A percentile compares a stretch with the other conserved stretches of the same genome.
Evolutionary conservation across 1,139 yeast genomes (phyloP).

Genomic region (Debaryomyces sp.): DNA sequence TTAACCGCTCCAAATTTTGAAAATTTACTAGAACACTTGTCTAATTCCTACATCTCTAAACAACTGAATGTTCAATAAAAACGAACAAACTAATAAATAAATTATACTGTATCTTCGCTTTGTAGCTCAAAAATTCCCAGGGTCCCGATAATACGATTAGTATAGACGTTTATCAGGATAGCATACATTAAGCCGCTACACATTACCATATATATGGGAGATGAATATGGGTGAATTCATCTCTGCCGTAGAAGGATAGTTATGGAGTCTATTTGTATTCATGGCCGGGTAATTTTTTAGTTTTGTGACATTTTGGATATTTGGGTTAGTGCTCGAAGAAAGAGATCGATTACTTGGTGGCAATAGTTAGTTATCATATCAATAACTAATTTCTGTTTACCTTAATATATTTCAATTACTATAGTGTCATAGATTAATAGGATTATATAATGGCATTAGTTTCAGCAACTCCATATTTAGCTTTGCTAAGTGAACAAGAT

Average conservation of each 20-base stretch:
- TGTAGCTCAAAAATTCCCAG: neutral
- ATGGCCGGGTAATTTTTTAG: conserved; percentile 1
- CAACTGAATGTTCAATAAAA: neutral
- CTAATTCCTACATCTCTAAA: neutral
- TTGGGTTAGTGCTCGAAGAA: conserved; percentile 4
- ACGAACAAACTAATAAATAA: neutral
- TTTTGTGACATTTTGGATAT: conserved; percentile 10
- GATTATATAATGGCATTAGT: conserved; percentile 54
- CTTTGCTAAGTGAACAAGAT: conserved; percentile 84
- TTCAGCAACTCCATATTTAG: conserved; percentile 88
- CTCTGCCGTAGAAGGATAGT: too few species aligned
- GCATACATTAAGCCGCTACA: neutral
- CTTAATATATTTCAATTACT: neutral
- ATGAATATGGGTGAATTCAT: too few species aligned
- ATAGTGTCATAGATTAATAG: neutral
- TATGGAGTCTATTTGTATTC: neutral
- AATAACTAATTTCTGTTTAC: neutral
- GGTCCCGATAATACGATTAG: neutral
- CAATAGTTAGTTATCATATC: conserved; percentile 8
- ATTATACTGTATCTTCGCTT: neutral
- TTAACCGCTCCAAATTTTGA: conserved; percentile 30
- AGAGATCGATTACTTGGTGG: conserved; percentile 11
- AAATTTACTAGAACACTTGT: neutral
- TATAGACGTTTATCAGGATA: neutral
- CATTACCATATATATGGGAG: too few species aligned